These are phyloP conservation scores for Groenewaldozyma sp. DNA, from an alignment of 1,139 yeast species.

Conservation along the genomic window DNA sequence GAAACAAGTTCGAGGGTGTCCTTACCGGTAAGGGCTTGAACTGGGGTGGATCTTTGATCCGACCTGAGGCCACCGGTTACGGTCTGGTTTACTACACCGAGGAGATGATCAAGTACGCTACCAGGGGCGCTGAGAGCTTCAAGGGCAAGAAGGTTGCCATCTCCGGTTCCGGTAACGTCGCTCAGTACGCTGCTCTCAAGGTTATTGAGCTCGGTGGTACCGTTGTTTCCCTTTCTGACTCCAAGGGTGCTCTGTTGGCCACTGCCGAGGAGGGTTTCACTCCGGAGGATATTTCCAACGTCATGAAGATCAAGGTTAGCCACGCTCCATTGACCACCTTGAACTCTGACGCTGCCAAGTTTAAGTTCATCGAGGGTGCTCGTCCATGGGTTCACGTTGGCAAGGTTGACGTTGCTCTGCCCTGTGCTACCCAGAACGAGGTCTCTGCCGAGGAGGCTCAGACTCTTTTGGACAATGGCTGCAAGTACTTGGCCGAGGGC, in stretches of 20 bases:
- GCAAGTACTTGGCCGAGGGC: constrained; percentile 94
- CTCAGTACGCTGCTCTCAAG: constrained; percentile 97
- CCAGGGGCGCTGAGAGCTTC: constrained; percentile 80
- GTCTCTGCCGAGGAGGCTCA: constrained; percentile 95
- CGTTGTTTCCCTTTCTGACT: constrained; percentile 89
- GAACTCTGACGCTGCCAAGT: constrained; percentile 44
- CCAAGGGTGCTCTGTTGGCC: constrained; percentile 73
- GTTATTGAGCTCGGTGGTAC: constrained; percentile 94
- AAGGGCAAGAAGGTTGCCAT: constrained; percentile 90
- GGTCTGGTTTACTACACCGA: constrained; percentile 96
- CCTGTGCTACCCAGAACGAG: constrained; percentile 98
- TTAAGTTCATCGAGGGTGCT: constrained; percentile 79
- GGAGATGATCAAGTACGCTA: constrained; percentile 93
- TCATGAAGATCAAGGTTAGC: constrained; percentile 72
- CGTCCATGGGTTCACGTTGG: constrained; percentile 96
- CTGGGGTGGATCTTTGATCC: constrained; percentile 98
- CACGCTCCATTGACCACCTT: constrained; percentile 72
- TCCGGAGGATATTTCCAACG: constrained; percentile 63
- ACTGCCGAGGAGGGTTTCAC: constrained; percentile 61
- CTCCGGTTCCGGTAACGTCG: constrained; percentile 98
- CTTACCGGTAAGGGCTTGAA: constrained; percentile 94
- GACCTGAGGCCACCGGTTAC: constrained; percentile 99
- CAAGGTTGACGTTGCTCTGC: constrained; percentile 89
- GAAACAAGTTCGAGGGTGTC: constrained; percentile 94
- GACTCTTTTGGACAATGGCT: constrained; percentile 86